Evolutionary conservation across 2,329 filamentous ascomycete genomes (phyloP).

Genomic region (Aspergillus pseudoglaucus): DNA sequence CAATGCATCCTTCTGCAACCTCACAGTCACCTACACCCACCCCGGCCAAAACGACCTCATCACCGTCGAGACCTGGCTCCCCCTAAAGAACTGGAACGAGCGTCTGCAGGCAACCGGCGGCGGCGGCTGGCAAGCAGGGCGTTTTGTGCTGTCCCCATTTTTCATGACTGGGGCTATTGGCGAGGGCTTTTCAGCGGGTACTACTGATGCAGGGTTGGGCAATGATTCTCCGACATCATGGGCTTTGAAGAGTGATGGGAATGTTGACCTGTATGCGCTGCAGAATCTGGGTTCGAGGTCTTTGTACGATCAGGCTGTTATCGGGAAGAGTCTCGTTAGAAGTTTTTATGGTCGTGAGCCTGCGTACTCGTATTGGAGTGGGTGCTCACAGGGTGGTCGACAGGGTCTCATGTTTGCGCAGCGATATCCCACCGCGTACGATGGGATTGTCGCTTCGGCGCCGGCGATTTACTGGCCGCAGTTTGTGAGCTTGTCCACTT

Average conservation of each 20-base stretch:
- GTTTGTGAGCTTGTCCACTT: constrained; percentile 1
- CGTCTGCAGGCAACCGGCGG: constrained; percentile 36
- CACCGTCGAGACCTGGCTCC: constrained; percentile 28
- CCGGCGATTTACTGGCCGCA: background rate
- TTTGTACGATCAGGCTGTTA: background rate
- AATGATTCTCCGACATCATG: constrained; percentile 1
- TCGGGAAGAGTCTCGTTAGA: background rate
- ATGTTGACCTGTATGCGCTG: constrained; percentile 1
- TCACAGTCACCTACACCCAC: constrained; percentile 34
- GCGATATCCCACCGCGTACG: constrained; percentile 39
- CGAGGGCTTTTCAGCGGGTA: constrained; percentile 4
- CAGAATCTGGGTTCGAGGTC: constrained; percentile 3
- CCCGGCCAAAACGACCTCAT: constrained; percentile 30
- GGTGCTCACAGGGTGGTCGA: constrained; percentile 42
- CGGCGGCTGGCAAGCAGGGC: constrained; percentile 25
- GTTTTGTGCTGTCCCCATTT: constrained; percentile 5
- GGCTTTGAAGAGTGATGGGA: constrained; percentile 6
- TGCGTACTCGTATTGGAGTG: constrained; percentile 38
- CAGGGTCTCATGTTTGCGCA: constrained; percentile 41
- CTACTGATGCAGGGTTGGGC: constrained; percentile 9
- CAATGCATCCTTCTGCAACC: constrained; percentile 29
- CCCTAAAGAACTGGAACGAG: constrained; percentile 31
- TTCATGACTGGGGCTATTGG: constrained; percentile 9
- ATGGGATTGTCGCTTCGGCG: constrained; percentile 28
- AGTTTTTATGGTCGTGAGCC: constrained; percentile 23